Evolutionary conservation across 1,284 basidiomycete genomes (phyloP), one percentile per base, ranked within the genome.

Genomic region (Nidula niveotomentosa): DNA sequence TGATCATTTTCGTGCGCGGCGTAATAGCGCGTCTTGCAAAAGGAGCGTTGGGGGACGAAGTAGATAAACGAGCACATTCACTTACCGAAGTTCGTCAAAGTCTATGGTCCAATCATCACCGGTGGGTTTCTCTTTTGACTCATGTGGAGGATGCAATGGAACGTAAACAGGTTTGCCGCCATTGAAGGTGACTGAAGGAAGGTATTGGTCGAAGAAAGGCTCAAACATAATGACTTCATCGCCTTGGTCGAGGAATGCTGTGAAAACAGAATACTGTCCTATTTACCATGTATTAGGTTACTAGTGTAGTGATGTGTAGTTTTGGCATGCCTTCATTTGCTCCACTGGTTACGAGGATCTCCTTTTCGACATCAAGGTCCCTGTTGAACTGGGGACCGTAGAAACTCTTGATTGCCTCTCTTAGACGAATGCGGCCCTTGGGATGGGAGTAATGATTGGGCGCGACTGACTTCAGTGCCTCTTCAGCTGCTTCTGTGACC

Each of bases 151-250:
- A 61, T 97, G 93, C 12, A 99, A 80, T 2, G 97, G 96, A 6
- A 99, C 93, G 66, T 94, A 99, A 49, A 98, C 88, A 8, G 96
- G 94, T 54, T 86, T 89, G 48, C 94, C 96, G 35, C 91, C 91
- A 66, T 97, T 95, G 83, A 97, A 97, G 30, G 87, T 91, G 54
- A 97, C 87, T 8, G 91, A 93, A 37, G 94, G 90, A 58, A 92
- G 84, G 75, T 98, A 99, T 72, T 99, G 97, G 69, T 98, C 96
- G 67, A 98, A 98, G 80, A 94, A 96, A 5, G 94, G 96, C 75
- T 99, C 97, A 66, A 99, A 96, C 81, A 98, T 88, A 70, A 99
- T 96, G 57, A 99, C 97, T 73, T 98, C 96, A 69, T 99, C 97
- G 7, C 90, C 94, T 37, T 85, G 79, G 59, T 96, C 87, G 48